These are phyloP conservation scores for Leccinum pellstonianum DNA, from an alignment of 768 basidiomycete genomes.

Conservation along the genomic window DNA sequence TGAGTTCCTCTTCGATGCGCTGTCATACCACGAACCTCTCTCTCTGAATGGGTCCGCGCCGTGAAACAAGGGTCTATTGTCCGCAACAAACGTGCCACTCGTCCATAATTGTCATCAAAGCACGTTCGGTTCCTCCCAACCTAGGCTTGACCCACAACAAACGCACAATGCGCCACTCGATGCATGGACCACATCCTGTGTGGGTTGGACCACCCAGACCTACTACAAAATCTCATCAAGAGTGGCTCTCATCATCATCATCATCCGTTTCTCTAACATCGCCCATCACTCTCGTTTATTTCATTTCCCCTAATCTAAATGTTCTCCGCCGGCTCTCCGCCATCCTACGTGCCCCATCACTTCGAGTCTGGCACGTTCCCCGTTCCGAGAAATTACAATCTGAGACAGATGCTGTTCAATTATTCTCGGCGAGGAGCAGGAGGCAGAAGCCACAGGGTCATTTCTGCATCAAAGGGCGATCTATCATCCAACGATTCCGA, in stretches of 20 bases:
- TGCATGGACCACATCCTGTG: slow-evolving; percentile 1
- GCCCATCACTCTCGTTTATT: background rate
- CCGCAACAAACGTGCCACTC: slow-evolving; percentile 1
- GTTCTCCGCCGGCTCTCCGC: background rate
- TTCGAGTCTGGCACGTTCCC: slow-evolving; percentile 30
- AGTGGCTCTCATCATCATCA: background rate
- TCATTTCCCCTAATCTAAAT: background rate
- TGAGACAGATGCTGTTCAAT: slow-evolving; percentile 32
- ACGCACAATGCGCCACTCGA: slow-evolving; percentile 9
- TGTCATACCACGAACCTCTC: background rate
- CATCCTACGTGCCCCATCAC: slow-evolving; percentile 18
- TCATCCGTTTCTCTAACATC: background rate
- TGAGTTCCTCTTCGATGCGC: background rate
- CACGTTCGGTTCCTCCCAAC: background rate
- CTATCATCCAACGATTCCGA: slow-evolving; percentile 8
- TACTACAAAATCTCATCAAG: slow-evolving; percentile 15
- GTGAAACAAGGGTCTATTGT: slow-evolving; percentile 1
- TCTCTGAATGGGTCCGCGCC: slow-evolving; percentile 4
- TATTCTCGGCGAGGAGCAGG: slow-evolving; percentile 6
- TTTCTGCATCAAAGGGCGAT: background rate
- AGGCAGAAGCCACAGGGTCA: background rate
- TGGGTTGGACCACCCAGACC: slow-evolving; percentile 7
- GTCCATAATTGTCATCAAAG: slow-evolving; percentile 1
- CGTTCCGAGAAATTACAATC: slow-evolving; percentile 23
- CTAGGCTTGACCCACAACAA: background rate